A percentile compares a stretch with the other conserved stretches of the same genome.
phyloP scores from a whole-genome alignment of 305 asterid species.

The Fraxinus angustifolia region DNA sequence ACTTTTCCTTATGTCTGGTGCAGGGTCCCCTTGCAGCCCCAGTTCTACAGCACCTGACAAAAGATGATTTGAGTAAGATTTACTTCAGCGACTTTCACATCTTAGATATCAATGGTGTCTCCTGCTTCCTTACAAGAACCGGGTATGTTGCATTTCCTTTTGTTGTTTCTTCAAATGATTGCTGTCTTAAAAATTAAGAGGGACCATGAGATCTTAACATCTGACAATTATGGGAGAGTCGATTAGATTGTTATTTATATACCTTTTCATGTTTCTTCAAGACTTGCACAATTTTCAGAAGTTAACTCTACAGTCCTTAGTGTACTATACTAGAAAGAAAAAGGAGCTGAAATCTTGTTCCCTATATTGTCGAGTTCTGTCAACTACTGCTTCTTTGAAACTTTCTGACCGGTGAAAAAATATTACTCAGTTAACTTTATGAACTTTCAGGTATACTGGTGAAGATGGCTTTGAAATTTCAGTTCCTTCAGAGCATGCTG shows the following conservation, averaged over 20 bases:
- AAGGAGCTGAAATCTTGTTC: not conserved
- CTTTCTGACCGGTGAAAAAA: not conserved
- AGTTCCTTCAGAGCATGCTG: conserved; percentile 66
- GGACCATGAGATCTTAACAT: not conserved
- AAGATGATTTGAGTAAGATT: conserved; percentile 82
- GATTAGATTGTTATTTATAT: not conserved
- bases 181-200: not conserved
- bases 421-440: not conserved
- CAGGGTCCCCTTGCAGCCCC: conserved; percentile 98
- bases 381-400: not conserved
- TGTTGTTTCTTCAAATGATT: not conserved
- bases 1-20: conserved; percentile 22
- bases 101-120: conserved; percentile 70
- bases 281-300: not conserved
- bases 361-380: not conserved
- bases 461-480: conserved; percentile 99
- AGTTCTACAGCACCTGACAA: conserved; percentile 80
- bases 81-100: conserved; percentile 79
- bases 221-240: not conserved
- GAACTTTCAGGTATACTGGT: conserved; percentile 79
- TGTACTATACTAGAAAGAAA: not conserved
- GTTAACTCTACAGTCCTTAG: not conserved
- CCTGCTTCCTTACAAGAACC: conserved; percentile 88
- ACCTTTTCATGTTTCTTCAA: not conserved
- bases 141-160: conserved; percentile 50